Percentiles rank a stretch among this genome's conserved stretches.
Evolutionary conservation across 1,284 basidiomycete genomes (phyloP).

Genomic region (Somion occarium): DNA sequence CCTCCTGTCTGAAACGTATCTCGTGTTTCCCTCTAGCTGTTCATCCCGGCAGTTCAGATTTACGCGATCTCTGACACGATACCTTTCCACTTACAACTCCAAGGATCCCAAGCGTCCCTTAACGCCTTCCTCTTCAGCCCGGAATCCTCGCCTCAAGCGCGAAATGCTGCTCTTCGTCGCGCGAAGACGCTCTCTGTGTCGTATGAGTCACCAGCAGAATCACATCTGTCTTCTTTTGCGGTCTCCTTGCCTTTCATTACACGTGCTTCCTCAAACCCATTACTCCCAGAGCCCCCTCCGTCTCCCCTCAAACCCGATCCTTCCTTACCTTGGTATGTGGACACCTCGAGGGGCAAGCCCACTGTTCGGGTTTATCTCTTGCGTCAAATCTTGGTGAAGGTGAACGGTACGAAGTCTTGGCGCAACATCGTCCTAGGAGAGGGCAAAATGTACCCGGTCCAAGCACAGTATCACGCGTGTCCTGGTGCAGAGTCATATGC

Average conservation of each 20-base stretch:
- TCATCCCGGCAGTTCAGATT: conserved; percentile 6
- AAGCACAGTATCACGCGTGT: background rate
- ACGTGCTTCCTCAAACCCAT: background rate
- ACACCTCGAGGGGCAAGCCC: background rate
- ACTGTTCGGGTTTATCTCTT: conserved; percentile 7
- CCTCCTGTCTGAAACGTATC: background rate
- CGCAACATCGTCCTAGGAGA: conserved; percentile 5
- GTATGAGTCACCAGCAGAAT: background rate
- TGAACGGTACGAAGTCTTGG: conserved; percentile 7
- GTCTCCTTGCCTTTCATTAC: conserved; percentile 1
- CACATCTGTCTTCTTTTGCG: background rate
- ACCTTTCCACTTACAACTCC: conserved; percentile 7
- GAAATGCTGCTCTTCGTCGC: background rate
- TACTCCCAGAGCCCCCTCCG: conserved; percentile 1
- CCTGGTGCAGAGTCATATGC: background rate
- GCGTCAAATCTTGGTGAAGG: conserved; percentile 3
- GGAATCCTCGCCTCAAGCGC: background rate
- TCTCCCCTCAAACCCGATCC: background rate
- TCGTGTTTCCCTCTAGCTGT: conserved; percentile 4
- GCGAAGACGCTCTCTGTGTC: background rate
- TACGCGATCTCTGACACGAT: conserved; percentile 8
- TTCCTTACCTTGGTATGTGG: background rate
- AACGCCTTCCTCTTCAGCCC: conserved; percentile 2
- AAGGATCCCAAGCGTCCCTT: conserved; percentile 2
- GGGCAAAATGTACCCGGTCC: conserved; percentile 2